Evolutionary conservation across 139 green algal species (phyloP).

Genomic region (Trebouxia sp.): DNA sequence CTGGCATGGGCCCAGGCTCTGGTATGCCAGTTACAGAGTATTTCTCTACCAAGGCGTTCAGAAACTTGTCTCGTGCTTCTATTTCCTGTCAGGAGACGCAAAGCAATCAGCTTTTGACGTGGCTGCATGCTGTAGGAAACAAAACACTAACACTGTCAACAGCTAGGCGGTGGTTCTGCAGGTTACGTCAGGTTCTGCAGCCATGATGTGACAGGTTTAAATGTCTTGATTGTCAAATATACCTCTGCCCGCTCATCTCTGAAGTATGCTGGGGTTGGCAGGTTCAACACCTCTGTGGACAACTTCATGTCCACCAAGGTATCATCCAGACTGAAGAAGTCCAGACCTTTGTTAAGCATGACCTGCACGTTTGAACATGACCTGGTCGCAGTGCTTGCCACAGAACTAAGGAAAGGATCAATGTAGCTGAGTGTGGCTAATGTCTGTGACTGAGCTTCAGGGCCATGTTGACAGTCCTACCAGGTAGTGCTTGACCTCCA

Average conservation of each 20-base stretch:
- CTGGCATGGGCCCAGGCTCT: constrained; percentile 2
- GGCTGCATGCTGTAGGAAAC: neutral
- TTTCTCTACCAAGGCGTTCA: constrained; percentile 79
- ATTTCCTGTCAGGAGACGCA: constrained; percentile 62
- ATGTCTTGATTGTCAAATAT: neutral
- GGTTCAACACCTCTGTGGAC: constrained; percentile 77
- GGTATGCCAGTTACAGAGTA: constrained; percentile 58
- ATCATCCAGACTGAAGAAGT: constrained; percentile 82
- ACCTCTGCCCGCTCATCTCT: constrained; percentile 62
- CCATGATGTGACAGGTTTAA: too few species aligned
- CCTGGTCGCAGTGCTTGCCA: neutral
- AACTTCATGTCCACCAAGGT: constrained; percentile 87
- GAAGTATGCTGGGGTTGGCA: constrained; percentile 84
- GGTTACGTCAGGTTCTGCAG: too few species aligned
- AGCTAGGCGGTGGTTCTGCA: neutral
- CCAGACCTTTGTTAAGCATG: constrained; percentile 72
- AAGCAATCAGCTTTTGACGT: neutral
- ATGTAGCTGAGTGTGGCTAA: too few species aligned
- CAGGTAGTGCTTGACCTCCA: constrained; percentile 69
- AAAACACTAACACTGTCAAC: neutral
- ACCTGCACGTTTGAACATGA: constrained; percentile 36
- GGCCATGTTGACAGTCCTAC: constrained; percentile 7
- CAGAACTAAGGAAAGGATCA: neutral
- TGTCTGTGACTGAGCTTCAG: neutral
- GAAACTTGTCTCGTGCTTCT: constrained; percentile 75